Base-by-base conservation (phyloP, 805 yeast species). In the Saccharomycopsis sp. region DNA sequence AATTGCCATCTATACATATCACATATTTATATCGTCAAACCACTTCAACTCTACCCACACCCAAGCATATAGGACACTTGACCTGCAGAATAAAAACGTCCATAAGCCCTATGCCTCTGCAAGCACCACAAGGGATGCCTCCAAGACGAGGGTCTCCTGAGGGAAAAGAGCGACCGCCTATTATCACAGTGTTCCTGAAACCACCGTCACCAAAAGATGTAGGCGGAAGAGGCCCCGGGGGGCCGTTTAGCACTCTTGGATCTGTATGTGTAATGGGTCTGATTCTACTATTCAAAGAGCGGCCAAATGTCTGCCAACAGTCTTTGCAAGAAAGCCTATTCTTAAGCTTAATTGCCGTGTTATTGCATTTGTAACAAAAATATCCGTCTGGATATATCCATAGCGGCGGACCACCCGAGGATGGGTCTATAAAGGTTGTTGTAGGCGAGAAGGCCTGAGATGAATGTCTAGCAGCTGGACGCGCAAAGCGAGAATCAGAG, bases 81-180 rank as follows among this genome's bases (percentile, higher is more conserved):
- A 83, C 86, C 47, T 80, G 77, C 64, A 84, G 89, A 8, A 87
- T 65, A 34, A 87, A 72, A 64, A 82, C 80, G 24, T 72, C 70
- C 1, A 78, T 74, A 56, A 75, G 63, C 1, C 95, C 94, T 1
- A 77, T 60, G 1, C 94, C 94, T 57, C 85, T 66, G 65, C 95
- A 89, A 54, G 81, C 73, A 0, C 89, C 89, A 71, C 96, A 89
- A 2, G 84, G 63, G 0, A 75, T 68, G 0, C 96, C 96, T 0
- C 96, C 96, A 61, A 80, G 67, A 34, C 83, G 65, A 1, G 94
- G 92, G 64, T 89, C 96, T 1, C 96, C 96, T 0, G 96, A 94
- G 20, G 65, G 67, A 1, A 87, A 85, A 5, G 37, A 29, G 5
- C 37, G 5, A 29, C 37, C 37, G 5, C 37, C 37, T 29, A 29